Evolutionary conservation across 148 eudicot species (phyloP).

Genomic region (Silene uniflora): DNA sequence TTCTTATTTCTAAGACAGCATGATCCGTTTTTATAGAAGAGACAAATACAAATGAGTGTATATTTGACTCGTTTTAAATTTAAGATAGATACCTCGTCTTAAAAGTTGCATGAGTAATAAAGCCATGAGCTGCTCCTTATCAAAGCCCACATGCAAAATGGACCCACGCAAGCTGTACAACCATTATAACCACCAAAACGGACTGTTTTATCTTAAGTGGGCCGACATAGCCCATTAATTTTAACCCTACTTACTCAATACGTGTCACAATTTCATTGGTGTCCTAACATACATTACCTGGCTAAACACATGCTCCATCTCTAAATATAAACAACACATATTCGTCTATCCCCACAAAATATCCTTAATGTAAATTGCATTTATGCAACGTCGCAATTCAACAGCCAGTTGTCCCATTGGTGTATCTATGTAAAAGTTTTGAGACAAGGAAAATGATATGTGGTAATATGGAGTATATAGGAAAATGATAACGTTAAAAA

Average conservation of each 20-base stretch:
- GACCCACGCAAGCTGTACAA: conserved; percentile 20
- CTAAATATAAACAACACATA: not conserved
- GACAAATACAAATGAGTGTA: no score
- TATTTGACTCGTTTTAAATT: no score
- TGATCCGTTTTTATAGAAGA: no score
- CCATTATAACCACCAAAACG: not conserved
- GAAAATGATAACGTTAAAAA: no score
- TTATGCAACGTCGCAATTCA: not conserved
- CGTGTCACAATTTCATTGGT: conserved; percentile 13
- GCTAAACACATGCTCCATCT: conserved; percentile 6
- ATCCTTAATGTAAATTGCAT: not conserved
- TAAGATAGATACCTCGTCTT: no score
- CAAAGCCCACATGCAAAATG: conserved; percentile 13
- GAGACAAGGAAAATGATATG: no score
- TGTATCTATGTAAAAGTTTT: not conserved
- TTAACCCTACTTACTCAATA: not conserved
- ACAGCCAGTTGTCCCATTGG: not conserved
- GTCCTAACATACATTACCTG: not conserved
- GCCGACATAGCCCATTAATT: conserved; percentile 9
- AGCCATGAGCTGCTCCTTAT: not conserved
- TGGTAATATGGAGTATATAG: no score
- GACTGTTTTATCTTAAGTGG: not conserved
- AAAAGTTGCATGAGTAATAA: no score
- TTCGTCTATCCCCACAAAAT: not conserved
- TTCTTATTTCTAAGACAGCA: no score